Evolutionary conservation across 2,329 filamentous ascomycete species (phyloP).

Genomic region (Pseudogymnoascus sp.): DNA sequence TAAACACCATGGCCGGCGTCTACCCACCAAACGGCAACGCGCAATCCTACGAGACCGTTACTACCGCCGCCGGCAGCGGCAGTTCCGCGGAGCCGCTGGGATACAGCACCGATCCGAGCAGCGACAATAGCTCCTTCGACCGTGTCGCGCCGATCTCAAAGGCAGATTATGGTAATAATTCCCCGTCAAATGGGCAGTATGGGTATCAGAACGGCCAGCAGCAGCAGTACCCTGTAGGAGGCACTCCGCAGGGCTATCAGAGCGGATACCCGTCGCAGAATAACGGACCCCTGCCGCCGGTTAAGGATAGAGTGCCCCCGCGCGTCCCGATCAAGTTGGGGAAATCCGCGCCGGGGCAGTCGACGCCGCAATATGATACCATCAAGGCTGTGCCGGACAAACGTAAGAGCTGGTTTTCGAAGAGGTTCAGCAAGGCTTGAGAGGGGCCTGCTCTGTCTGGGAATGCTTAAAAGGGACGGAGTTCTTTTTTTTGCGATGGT

Average conservation of each 20-base stretch:
- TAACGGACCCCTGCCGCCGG: slow-evolving; percentile 20
- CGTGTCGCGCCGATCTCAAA: slow-evolving; percentile 52
- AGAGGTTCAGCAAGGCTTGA: slow-evolving; percentile 64
- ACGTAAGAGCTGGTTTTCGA: slow-evolving; percentile 83
- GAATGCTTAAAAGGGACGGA: slow-evolving; percentile 8
- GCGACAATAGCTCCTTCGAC: slow-evolving; percentile 86
- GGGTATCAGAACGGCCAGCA: slow-evolving; percentile 10
- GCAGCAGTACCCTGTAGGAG: slow-evolving; percentile 16
- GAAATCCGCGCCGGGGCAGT: slow-evolving; percentile 4
- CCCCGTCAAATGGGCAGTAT: slow-evolving; percentile 21
- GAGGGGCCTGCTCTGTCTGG: slow-evolving; percentile 16
- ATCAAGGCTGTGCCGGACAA: slow-evolving; percentile 45
- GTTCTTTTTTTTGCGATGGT: background rate
- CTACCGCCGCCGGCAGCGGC: slow-evolving; percentile 65
- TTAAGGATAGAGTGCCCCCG: slow-evolving; percentile 17
- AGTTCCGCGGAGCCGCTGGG: slow-evolving; percentile 65
- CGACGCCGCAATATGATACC: slow-evolving; percentile 10
- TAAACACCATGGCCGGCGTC: slow-evolving; percentile 20
- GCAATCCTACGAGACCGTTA: slow-evolving; percentile 73
- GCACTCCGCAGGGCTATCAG: background rate
- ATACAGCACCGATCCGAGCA: slow-evolving; percentile 79
- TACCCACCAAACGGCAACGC: slow-evolving; percentile 23
- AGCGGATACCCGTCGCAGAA: slow-evolving; percentile 18
- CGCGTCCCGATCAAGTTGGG: slow-evolving; percentile 25
- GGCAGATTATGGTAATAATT: slow-evolving; percentile 47